Evolutionary conservation across 108 stramenopile genomes (phyloP).

Genomic region (Cylindrotheca closterium): DNA sequence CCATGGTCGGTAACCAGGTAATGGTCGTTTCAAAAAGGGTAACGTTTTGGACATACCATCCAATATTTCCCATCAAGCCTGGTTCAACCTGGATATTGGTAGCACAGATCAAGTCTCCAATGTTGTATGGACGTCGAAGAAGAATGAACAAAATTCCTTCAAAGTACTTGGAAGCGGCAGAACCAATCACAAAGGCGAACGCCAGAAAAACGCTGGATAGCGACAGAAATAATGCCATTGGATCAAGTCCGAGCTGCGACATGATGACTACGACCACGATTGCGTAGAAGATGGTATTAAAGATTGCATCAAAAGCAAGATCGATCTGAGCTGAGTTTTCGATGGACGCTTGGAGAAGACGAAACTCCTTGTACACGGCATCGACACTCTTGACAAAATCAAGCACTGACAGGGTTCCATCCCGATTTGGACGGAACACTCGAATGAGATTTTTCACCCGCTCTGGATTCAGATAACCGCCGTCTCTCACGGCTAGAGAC

Average conservation of each 20-base stretch:
- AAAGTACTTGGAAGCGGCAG: constrained; percentile 36
- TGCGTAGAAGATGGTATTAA: constrained; percentile 61
- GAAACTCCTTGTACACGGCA: constrained; percentile 60
- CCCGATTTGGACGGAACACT: constrained; percentile 48
- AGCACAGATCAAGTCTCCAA: constrained; percentile 75
- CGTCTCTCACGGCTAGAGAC: constrained; percentile 36
- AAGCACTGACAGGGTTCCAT: constrained; percentile 47
- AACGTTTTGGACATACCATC: constrained; percentile 69
- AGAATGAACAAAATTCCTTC: constrained; percentile 67
- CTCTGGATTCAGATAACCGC: constrained; percentile 39
- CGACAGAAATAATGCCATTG: constrained; percentile 39
- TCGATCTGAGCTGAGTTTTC: constrained; percentile 67
- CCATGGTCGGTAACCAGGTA: constrained; percentile 58
- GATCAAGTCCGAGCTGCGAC: constrained; percentile 42
- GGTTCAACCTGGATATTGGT: constrained; percentile 15
- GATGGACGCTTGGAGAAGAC: constrained; percentile 63
- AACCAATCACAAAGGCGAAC: constrained; percentile 41
- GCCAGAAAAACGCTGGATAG: constrained; percentile 40
- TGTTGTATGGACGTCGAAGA: constrained; percentile 64
- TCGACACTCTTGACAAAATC: constrained; percentile 66
- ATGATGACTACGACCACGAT: constrained; percentile 38
- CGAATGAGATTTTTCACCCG: constrained; percentile 54
- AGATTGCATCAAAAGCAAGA: constrained; percentile 26
- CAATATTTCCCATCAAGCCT: constrained; percentile 11
- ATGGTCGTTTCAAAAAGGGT: constrained; percentile 67